These are phyloP conservation scores for Rosa persica DNA, from an alignment of 306 rosid genomes.

Conservation along the genomic window DNA sequence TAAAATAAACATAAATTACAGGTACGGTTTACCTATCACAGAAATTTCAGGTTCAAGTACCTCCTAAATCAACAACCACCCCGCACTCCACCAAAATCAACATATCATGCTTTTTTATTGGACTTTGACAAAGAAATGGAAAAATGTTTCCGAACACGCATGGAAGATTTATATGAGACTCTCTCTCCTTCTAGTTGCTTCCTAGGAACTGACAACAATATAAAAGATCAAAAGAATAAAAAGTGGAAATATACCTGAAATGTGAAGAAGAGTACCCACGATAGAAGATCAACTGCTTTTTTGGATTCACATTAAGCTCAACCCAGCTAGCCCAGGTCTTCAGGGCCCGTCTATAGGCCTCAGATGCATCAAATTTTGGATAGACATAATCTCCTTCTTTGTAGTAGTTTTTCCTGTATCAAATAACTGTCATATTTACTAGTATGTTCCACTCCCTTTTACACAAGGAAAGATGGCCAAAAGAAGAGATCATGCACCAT, in stretches of 20 bases:
- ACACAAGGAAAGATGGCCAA: neutral
- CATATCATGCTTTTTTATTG: neutral
- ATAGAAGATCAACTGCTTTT: conserved; percentile 70
- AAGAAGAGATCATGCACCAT: conserved; percentile 2
- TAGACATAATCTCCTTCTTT: conserved; percentile 77
- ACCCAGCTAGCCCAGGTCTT: conserved; percentile 91
- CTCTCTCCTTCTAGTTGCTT: neutral
- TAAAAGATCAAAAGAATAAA: conserved; percentile 11
- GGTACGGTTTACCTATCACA: neutral
- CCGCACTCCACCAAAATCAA: neutral
- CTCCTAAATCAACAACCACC: neutral
- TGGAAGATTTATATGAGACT: neutral
- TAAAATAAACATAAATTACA: neutral
- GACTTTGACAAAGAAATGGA: neutral
- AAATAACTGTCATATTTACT: conserved; percentile 18
- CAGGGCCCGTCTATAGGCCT: conserved; percentile 79
- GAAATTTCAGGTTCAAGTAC: neutral
- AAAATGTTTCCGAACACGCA: neutral
- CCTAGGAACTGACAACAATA: conserved; percentile 13
- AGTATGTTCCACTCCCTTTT: neutral
- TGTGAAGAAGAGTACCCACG: conserved; percentile 96
- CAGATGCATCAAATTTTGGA: conserved; percentile 73
- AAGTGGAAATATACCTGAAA: conserved; percentile 60
- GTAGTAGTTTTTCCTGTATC: conserved; percentile 79
- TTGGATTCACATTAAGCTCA: conserved; percentile 67